Evolutionary conservation across 2,329 filamentous ascomycete genomes (phyloP).

Genomic region (Aotearoamyces nothofagi): DNA sequence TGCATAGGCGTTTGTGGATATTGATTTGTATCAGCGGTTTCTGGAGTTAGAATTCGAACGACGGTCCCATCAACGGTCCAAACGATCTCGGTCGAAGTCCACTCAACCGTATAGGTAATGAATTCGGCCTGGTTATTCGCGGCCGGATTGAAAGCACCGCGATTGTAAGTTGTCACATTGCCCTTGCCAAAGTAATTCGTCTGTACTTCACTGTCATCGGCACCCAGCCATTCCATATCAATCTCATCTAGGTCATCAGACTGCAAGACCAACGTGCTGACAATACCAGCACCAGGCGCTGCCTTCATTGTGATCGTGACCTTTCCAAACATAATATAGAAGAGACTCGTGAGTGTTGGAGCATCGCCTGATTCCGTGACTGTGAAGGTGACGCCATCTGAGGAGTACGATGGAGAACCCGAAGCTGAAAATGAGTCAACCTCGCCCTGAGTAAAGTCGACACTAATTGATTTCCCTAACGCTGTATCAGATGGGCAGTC

Average conservation of each 20-base stretch:
- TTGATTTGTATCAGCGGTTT: constrained; percentile 53
- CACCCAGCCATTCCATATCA: constrained; percentile 91
- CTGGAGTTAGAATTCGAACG: constrained; percentile 58
- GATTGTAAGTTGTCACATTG: constrained; percentile 69
- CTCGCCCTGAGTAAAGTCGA: constrained; percentile 67
- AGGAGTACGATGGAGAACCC: constrained; percentile 57
- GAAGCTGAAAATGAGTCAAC: constrained; percentile 66
- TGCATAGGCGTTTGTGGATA: constrained; percentile 96
- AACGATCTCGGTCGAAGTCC: constrained; percentile 71
- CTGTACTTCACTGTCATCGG: constrained; percentile 64
- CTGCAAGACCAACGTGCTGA: constrained; percentile 81
- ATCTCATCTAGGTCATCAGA: constrained; percentile 92
- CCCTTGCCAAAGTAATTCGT: constrained; percentile 97
- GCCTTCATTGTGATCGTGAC: constrained; percentile 77
- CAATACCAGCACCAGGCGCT: constrained; percentile 79
- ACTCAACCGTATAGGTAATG: constrained; percentile 83
- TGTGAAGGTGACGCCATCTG: constrained; percentile 68
- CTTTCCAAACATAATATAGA: constrained; percentile 98
- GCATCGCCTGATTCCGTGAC: constrained; percentile 66
- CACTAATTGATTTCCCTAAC: constrained; percentile 64
- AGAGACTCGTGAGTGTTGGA: constrained; percentile 74
- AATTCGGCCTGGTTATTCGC: constrained; percentile 55
- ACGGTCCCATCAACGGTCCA: constrained; percentile 73
- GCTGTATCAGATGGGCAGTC: constrained; percentile 65
- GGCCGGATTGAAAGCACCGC: constrained; percentile 64